phyloP scores from a whole-genome alignment of 805 yeast genomes.

The Teunomyces atbi region DNA sequence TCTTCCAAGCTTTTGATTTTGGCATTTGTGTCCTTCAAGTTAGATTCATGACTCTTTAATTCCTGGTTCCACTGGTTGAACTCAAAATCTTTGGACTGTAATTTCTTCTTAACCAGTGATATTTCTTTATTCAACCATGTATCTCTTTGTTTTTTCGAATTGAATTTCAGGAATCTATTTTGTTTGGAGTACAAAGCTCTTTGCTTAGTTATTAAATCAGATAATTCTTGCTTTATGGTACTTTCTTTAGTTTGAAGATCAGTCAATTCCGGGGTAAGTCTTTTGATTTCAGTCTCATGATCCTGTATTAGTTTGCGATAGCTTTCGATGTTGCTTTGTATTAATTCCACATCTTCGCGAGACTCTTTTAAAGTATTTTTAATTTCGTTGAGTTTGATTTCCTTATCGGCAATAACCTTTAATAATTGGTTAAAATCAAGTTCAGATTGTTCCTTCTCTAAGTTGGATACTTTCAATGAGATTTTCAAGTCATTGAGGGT shows the following conservation, averaged over 20 bases:
- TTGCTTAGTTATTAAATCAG: slow-evolving; percentile 50
- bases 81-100: slow-evolving; percentile 23
- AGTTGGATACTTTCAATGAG: slow-evolving; percentile 47
- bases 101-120: slow-evolving; percentile 24
- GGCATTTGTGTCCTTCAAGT: slow-evolving; percentile 11
- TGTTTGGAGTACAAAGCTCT: slow-evolving; percentile 65
- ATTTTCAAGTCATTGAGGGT: slow-evolving; percentile 48
- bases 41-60: slow-evolving; percentile 12
- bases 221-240: slow-evolving; percentile 35
- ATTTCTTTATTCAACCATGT: slow-evolving; percentile 62
- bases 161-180: slow-evolving; percentile 63
- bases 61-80: slow-evolving; percentile 22
- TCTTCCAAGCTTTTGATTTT: slow-evolving; percentile 19
- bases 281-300: slow-evolving; percentile 36
- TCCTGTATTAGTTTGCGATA: slow-evolving; percentile 27
- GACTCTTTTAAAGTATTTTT: slow-evolving; percentile 32
- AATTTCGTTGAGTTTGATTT: slow-evolving; percentile 45
- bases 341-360: slow-evolving; percentile 25
- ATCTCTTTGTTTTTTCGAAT: slow-evolving; percentile 57
- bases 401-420: slow-evolving; percentile 48
- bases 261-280: slow-evolving; percentile 42
- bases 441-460: slow-evolving; percentile 58
- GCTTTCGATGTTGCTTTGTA: slow-evolving; percentile 18
- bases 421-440: slow-evolving; percentile 49
- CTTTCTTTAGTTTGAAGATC: slow-evolving; percentile 41